Conservation (phyloP, 202 grass and related monocot genomes). For the Zoysia matrella region DNA sequence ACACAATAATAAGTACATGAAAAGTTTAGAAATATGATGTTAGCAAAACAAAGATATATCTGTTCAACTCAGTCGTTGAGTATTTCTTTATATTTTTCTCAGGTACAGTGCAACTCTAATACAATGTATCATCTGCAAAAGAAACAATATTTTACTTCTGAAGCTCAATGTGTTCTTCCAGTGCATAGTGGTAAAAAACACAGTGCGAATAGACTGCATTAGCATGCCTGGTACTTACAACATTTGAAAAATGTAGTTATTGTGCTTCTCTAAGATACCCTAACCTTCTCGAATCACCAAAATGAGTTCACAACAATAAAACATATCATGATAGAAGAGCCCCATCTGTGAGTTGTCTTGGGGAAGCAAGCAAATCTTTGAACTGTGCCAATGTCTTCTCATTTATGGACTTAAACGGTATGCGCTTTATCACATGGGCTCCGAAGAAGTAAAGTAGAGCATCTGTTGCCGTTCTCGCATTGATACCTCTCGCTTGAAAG, state of each 20-base stretch:
- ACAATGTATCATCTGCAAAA: not conserved
- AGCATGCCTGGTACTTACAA: not conserved
- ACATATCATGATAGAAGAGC: not conserved
- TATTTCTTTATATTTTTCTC: constrained; percentile 8
- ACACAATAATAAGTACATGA: too few relatives aligned
- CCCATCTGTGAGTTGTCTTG: constrained; percentile 11
- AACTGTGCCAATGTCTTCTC: constrained; percentile 52
- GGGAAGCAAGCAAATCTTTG: constrained; percentile 59
- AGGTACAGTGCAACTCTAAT: not conserved
- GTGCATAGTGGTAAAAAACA: not conserved
- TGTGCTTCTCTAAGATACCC: not conserved
- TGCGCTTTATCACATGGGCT: constrained; percentile 77
- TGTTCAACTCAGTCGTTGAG: not conserved
- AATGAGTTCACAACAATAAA: constrained; percentile 8
- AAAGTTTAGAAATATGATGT: too few relatives aligned
- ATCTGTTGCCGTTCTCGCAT: constrained; percentile 65
- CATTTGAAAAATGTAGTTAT: not conserved
- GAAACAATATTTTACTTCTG: not conserved
- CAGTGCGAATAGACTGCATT: constrained; percentile 30
- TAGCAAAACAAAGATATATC: not conserved
- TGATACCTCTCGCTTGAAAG: constrained; percentile 79
- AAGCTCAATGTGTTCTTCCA: constrained; percentile 6
- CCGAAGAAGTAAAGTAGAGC: constrained; percentile 89
- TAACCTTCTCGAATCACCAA: constrained; percentile 27
- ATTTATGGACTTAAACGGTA: constrained; percentile 75